Percentiles rank a stretch among this genome's conserved stretches.
These are phyloP conservation scores for Colletotrichum zoysiae DNA, from an alignment of 2,329 filamentous ascomycete genomes.

Conservation along the genomic window DNA sequence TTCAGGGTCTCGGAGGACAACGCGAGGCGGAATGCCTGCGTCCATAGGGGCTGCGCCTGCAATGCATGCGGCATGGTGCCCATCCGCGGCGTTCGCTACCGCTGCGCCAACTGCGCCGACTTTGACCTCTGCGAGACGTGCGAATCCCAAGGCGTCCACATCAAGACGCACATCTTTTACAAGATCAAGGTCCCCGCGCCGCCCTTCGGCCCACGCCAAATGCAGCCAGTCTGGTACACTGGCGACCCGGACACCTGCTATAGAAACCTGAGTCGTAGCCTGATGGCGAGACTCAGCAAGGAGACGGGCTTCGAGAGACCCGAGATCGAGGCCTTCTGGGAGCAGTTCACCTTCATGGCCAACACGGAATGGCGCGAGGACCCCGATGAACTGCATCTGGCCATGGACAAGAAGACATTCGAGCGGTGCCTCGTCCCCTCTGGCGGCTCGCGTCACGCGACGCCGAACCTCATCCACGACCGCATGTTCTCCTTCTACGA, in stretches of 20 bases:
- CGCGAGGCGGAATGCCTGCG: conserved; percentile 86
- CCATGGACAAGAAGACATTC: conserved; percentile 93
- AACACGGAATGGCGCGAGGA: conserved; percentile 87
- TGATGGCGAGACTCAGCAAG: conserved; percentile 76
- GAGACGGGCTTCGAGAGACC: conserved; percentile 86
- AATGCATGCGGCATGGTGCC: conserved; percentile 90
- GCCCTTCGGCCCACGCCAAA: conserved; percentile 83
- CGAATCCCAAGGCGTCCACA: conserved; percentile 82
- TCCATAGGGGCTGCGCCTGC: conserved; percentile 92
- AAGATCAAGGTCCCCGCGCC: conserved; percentile 93
- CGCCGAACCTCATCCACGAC: conserved; percentile 92
- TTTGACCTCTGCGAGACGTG: conserved; percentile 96
- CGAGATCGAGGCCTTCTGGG: conserved; percentile 93
- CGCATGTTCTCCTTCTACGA: conserved; percentile 98
- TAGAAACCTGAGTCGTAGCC: conserved; percentile 72
- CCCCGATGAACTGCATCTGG: conserved; percentile 80
- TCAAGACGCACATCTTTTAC: conserved; percentile 95
- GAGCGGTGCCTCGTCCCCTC: conserved; percentile 90
- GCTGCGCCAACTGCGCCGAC: conserved; percentile 95
- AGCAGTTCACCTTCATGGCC: conserved; percentile 96
- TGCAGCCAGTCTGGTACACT: conserved; percentile 87
- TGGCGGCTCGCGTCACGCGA: conserved; percentile 80
- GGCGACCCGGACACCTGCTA: conserved; percentile 83
- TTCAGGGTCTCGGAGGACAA: conserved; percentile 97
- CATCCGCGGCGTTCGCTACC: conserved; percentile 92